These are phyloP conservation scores for Talaromyces wortmannii DNA, from an alignment of 495 filamentous ascomycete species.

Conservation along the genomic window DNA sequence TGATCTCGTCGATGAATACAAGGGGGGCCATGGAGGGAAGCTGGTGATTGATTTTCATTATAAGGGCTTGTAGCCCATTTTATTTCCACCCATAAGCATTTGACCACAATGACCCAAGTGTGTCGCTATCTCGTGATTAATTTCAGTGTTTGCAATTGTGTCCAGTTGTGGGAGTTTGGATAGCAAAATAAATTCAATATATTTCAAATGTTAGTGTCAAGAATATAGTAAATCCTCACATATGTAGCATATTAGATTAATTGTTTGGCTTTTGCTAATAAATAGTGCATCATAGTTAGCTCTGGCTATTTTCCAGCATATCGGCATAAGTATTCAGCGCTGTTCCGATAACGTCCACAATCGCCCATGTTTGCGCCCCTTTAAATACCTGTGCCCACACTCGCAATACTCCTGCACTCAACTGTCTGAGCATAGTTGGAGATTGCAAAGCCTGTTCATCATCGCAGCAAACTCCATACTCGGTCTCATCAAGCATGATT, in stretches of 20 bases:
- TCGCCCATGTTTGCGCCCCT: slow-evolving; percentile 60
- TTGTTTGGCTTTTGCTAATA: slow-evolving; percentile 1
- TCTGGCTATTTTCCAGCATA: slow-evolving; percentile 36
- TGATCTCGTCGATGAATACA: not conserved
- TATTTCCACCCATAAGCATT: not conserved
- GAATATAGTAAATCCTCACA: no score
- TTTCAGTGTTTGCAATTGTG: not conserved
- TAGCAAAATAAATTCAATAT: no score
- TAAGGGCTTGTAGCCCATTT: not conserved
- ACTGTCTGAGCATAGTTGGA: slow-evolving; percentile 25
- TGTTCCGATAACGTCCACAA: slow-evolving; percentile 56
- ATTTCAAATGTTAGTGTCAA: no score
- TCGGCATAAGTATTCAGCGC: slow-evolving; percentile 60
- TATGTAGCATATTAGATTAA: no score
- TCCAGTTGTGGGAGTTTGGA: no score
- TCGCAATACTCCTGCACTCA: slow-evolving; percentile 56
- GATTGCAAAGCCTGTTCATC: slow-evolving; percentile 29
- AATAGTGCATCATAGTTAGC: slow-evolving; percentile 2
- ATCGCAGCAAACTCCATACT: slow-evolving; percentile 47
- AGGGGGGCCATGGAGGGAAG: slow-evolving; percentile 2
- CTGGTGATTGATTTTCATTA: slow-evolving; percentile 4
- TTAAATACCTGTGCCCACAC: slow-evolving; percentile 66
- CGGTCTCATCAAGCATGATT: slow-evolving; percentile 62
- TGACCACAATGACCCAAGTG: no score
- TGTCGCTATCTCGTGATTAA: not conserved